Conservation (phyloP, 257 asterid species). For the Lycium ferocissimum region DNA sequence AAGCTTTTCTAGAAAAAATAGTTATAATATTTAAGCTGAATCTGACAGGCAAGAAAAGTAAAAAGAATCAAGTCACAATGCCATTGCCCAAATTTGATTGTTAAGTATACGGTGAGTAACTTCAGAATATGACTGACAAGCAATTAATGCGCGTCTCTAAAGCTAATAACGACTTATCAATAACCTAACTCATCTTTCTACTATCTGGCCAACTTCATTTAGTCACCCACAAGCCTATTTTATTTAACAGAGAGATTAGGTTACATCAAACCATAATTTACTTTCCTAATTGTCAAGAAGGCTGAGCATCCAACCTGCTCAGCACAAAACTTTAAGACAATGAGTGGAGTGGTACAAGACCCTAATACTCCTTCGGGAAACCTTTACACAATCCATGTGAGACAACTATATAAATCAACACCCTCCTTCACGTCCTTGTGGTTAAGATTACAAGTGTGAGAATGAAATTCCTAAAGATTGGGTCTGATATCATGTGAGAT, state of each 20-base stretch:
- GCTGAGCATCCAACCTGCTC: neutral
- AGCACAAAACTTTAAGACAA: neutral
- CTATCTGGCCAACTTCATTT: neutral
- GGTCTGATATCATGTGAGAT: neutral
- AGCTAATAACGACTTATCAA: neutral
- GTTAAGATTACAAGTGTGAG: neutral
- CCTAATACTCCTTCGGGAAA: neutral
- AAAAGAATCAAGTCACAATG: constrained; percentile 5
- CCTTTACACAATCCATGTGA: neutral
- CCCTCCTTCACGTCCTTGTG: neutral
- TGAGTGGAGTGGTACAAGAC: neutral
- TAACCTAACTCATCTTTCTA: neutral
- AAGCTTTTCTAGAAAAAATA: neutral
- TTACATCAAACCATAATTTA: no score
- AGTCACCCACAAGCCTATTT: neutral
- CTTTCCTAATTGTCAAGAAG: neutral
- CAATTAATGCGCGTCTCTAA: neutral
- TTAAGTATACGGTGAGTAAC: neutral
- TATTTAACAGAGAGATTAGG: neutral
- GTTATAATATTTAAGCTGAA: neutral
- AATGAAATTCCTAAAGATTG: neutral
- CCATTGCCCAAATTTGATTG: neutral
- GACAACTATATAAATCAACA: neutral
- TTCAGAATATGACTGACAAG: neutral
- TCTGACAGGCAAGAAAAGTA: neutral